These are phyloP conservation scores for Rhododendron ferrugineum DNA, from an alignment of 148 eudicot genomes.

Conservation along the genomic window DNA sequence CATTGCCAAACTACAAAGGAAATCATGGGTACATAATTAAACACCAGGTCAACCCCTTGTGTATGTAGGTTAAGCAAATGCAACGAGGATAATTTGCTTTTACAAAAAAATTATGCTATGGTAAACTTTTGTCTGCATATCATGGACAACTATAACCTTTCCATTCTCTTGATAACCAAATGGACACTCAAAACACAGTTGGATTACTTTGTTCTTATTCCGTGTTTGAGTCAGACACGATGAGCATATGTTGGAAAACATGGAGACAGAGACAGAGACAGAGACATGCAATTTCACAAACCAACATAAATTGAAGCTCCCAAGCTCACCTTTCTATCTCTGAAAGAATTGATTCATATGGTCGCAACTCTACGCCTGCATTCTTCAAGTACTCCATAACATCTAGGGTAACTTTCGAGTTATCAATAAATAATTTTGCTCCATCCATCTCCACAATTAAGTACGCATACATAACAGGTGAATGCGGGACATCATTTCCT, in stretches of 20 bases:
- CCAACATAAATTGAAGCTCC: background rate
- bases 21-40: background rate
- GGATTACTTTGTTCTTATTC: background rate
- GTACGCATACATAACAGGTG: constrained; percentile 93
- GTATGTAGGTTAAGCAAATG: background rate
- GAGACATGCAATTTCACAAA: background rate
- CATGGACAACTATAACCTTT: background rate
- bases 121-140: background rate
- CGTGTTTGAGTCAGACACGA: background rate
- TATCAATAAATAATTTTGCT: constrained; percentile 70
- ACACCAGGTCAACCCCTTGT: background rate
- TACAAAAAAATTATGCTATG: background rate
- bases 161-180: background rate
- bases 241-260: background rate
- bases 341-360: constrained; percentile 77
- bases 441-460: constrained; percentile 68
- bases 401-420: constrained; percentile 60
- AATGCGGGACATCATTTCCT: constrained; percentile 90
- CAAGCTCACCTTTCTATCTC: constrained; percentile 64
- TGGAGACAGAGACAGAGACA: background rate
- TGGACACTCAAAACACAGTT: background rate
- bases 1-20: constrained; percentile 66
- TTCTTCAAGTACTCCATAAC: constrained; percentile 65
- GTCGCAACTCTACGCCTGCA: constrained; percentile 67
- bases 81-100: background rate